These are phyloP conservation scores for Colletotrichum sp. DNA, from an alignment of 2,329 filamentous ascomycete species.

Conservation along the genomic window DNA sequence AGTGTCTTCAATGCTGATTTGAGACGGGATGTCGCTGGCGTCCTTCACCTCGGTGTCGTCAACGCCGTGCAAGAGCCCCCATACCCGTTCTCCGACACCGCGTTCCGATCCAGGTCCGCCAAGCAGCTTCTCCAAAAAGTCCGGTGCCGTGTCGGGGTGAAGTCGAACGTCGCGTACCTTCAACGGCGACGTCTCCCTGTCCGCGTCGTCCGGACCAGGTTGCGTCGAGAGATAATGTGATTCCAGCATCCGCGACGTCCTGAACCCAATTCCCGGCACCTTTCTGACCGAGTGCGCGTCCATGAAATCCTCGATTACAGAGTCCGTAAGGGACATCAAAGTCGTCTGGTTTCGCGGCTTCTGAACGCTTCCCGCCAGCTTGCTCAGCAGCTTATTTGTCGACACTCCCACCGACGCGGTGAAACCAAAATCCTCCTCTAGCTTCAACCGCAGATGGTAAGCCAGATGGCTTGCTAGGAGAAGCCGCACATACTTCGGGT, in stretches of 20 bases:
- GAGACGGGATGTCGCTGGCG: constrained; percentile 75
- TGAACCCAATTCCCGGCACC: constrained; percentile 86
- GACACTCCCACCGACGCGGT: constrained; percentile 88
- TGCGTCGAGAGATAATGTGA: constrained; percentile 23
- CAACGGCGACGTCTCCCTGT: constrained; percentile 43
- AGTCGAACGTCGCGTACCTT: constrained; percentile 70
- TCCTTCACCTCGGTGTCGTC: constrained; percentile 77
- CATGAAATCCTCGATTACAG: constrained; percentile 70
- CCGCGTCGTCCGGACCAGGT: background rate
- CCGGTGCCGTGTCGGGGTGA: constrained; percentile 66
- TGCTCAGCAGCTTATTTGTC: constrained; percentile 85
- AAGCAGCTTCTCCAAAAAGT: constrained; percentile 71
- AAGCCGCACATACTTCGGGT: constrained; percentile 63
- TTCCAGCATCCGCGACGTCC: constrained; percentile 61
- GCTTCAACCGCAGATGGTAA: constrained; percentile 70
- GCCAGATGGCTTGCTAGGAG: constrained; percentile 84
- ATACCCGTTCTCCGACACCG: constrained; percentile 75
- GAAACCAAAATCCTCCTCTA: constrained; percentile 81
- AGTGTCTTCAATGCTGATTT: constrained; percentile 95
- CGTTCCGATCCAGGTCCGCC: constrained; percentile 72
- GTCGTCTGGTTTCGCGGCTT: constrained; percentile 91
- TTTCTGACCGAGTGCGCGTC: constrained; percentile 78
- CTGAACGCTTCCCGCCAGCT: constrained; percentile 81
- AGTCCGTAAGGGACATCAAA: constrained; percentile 69
- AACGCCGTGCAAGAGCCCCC: constrained; percentile 81